Conservation (phyloP, 2,329 filamentous ascomycete genomes). For the Leptographium lundbergii region DNA sequence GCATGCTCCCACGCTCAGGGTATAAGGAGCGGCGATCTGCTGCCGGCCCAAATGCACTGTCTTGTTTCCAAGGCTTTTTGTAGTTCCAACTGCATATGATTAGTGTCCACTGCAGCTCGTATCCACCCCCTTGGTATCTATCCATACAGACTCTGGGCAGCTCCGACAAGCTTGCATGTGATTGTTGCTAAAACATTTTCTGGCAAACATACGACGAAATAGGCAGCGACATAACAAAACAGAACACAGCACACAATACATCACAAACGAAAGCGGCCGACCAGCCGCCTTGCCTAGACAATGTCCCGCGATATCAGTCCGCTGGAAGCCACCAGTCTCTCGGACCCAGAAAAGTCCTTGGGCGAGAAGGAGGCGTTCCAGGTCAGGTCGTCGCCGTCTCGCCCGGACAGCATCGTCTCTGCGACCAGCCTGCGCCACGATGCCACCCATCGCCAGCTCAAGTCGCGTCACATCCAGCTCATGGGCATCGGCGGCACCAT, state of each 20-base stretch:
- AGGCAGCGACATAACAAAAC: neutral
- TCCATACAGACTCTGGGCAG: neutral
- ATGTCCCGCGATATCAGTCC: neutral
- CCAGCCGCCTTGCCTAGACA: neutral
- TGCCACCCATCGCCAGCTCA: slow-evolving; percentile 16
- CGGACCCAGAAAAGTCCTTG: neutral
- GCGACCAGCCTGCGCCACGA: neutral
- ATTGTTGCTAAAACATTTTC: no score
- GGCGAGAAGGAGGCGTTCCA: neutral
- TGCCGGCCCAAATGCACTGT: neutral
- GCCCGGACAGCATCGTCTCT: neutral
- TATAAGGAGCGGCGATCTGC: neutral
- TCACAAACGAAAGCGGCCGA: neutral
- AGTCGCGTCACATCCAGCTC: slow-evolving; percentile 36
- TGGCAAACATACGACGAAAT: neutral
- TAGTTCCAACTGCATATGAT: neutral
- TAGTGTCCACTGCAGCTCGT: neutral
- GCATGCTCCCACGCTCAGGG: neutral
- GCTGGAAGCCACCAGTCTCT: neutral
- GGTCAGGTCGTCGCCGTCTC: neutral
- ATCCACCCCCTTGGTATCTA: neutral
- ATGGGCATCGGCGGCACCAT: slow-evolving; percentile 34
- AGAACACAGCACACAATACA: neutral
- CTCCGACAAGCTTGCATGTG: no score
- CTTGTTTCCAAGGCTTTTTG: neutral